A percentile compares a stretch with the other conserved stretches of the same genome.
phyloP scores from a whole-genome alignment of 768 basidiomycete genomes.

The Pleurotus tuber-regium region DNA sequence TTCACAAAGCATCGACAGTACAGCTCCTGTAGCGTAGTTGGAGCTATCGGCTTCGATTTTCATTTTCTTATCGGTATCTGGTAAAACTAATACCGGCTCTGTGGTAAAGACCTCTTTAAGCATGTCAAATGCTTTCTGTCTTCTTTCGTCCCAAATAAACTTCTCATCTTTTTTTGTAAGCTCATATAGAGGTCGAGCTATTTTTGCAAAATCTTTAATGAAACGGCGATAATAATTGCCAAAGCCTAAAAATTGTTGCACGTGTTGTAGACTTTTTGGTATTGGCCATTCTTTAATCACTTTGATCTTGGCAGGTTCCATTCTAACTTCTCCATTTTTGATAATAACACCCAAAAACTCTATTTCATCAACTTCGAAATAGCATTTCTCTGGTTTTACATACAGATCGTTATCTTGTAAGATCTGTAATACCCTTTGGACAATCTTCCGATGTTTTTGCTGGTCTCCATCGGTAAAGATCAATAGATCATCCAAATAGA shows the following conservation, averaged over 20 bases:
- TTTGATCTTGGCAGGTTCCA: constrained; percentile 31
- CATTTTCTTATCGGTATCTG: constrained; percentile 36
- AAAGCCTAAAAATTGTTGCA: constrained; percentile 27
- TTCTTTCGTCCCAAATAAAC: constrained; percentile 21
- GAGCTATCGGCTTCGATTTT: too few species aligned
- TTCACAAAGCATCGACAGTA: too few species aligned
- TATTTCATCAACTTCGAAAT: too few species aligned
- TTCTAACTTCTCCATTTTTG: constrained; percentile 16
- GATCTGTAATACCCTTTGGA: too few species aligned
- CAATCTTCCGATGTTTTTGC: too few species aligned
- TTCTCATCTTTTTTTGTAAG: constrained; percentile 19
- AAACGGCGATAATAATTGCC: neutral
- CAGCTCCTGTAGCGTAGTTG: too few species aligned
- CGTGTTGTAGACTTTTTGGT: constrained; percentile 21
- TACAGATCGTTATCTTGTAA: too few species aligned
- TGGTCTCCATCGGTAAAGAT: too few species aligned
- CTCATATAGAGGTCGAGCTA: neutral
- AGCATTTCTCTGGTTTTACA: too few species aligned
- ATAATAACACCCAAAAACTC: constrained; percentile 28
- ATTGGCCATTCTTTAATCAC: constrained; percentile 19
- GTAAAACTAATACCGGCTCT: constrained; percentile 22
- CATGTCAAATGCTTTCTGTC: constrained; percentile 22
- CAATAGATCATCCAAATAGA: too few species aligned
- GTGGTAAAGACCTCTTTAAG: constrained; percentile 24
- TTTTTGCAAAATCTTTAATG: neutral